Conservation (phyloP, 208 protist species). For the Vickermania ingenoplastis region DNA sequence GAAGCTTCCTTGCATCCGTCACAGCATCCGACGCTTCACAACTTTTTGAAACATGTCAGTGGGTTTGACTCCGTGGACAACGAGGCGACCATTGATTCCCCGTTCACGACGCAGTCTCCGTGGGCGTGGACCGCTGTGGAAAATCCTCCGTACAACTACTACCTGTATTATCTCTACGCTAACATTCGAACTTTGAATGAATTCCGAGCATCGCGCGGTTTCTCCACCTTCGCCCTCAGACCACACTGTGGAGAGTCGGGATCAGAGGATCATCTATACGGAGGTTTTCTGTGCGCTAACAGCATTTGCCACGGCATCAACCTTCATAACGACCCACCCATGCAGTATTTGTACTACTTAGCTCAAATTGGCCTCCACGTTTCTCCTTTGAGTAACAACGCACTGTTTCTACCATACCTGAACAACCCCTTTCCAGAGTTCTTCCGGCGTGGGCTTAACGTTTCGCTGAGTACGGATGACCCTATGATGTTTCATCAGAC, state of each 20-base stretch:
- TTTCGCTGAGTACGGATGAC: conserved; percentile 96
- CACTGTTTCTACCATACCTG: conserved; percentile 96
- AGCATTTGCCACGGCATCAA: conserved; percentile 98
- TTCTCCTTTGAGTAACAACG: conserved; percentile 99
- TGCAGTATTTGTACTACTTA: conserved; percentile 99
- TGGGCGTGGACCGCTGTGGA: conserved; percentile 88
- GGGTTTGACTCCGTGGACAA: conserved; percentile 99
- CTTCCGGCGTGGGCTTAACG: conserved; percentile 95
- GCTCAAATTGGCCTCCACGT: conserved; percentile 97
- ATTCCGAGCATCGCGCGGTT: conserved; percentile 81
- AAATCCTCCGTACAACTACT: conserved; percentile 99
- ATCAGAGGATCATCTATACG: conserved; percentile 89
- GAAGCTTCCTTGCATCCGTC: conserved; percentile 94
- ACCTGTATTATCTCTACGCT: conserved; percentile 97
- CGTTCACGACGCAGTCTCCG: conserved; percentile 76
- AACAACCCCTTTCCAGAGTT: conserved; percentile 96
- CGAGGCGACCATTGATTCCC: conserved; percentile 92
- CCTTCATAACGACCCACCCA: conserved; percentile 87
- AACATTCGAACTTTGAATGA: conserved; percentile 98
- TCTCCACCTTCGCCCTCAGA: conserved; percentile 95
- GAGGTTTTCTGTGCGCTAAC: conserved; percentile 91
- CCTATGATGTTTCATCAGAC: conserved; percentile 98
- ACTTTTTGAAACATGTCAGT: conserved; percentile 95
- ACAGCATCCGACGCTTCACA: conserved; percentile 92
- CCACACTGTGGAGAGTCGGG: conserved; percentile 97